Evolutionary conservation across 441 rosid species (phyloP), one percentile per base, ranked within the genome.

Genomic region (Cnidoscolus chayamansa): DNA sequence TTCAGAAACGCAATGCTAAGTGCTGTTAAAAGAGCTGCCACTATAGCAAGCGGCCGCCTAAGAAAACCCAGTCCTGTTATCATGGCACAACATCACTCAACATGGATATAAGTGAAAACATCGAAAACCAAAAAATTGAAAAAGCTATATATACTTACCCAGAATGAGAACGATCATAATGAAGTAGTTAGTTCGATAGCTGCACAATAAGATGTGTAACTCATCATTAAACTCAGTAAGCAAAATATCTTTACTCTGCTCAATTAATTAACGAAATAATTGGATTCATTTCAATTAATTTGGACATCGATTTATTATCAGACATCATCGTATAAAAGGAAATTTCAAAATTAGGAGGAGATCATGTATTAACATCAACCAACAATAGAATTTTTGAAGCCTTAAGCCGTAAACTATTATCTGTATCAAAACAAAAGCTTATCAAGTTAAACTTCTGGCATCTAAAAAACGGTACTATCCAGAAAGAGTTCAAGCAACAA

Each of bases 171-270:
- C 78, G 67, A 91, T 84, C 96, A 91, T 81, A 68, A 95, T 80
- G 90, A 95, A 95, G 76, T 95, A 95, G 84, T 95, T 93, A 35
- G 99, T 93, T 65, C 99, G 84, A 73, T 92, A 95, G 86, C 99
- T 95, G 96, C 84, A 77, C 76, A 77, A 76, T 7, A 67, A 45
- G 11, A 68, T 0, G 30, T 0, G 32, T 15, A 32, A 2, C 40
- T 32, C 19, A 10, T 17, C 7, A 40, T 74, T 40, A 66, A 55
- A 73, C 45, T 32, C 59, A 31, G 7, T 15, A 51, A 3, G 25
- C 37, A 48, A 31, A 66, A 13, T 10, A 64, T 16, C 19, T 16
- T 0, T 37, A 63, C 51, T 65, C 69, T 49, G 10, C 51, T 9
- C 19, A 48, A 60, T 11, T 20, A 16, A n/a, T 17, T 31, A 25